Conservation (phyloP, 495 filamentous ascomycete genomes). For the Podospora pseudopauciseta region DNA sequence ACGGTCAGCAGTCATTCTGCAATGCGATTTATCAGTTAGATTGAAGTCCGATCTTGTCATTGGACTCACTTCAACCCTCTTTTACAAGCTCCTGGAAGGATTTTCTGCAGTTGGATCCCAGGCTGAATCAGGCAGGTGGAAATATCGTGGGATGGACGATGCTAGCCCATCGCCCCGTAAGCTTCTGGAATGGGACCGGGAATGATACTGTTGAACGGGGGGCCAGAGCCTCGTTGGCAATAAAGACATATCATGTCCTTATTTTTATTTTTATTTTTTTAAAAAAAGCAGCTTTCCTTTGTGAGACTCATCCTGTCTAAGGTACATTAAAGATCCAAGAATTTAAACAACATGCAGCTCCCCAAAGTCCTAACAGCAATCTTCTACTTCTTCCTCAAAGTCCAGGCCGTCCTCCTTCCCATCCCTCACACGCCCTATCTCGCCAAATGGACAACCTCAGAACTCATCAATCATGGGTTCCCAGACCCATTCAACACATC, state of each 20-base stretch:
- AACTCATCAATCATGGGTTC: conserved; percentile 2
- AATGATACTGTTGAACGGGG: background rate
- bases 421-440: conserved; percentile 5
- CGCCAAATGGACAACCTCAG: conserved; percentile 8
- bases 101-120: background rate
- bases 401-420: background rate
- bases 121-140: background rate
- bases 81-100: too few species aligned
- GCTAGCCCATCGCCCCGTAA: background rate
- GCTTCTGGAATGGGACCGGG: background rate
- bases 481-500: conserved; percentile 12
- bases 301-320: background rate
- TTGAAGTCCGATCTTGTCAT: too few species aligned
- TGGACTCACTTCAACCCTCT: background rate
- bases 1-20: too few species aligned
- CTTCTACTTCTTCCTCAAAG: background rate
- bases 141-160: background rate
- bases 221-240: background rate
- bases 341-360: background rate
- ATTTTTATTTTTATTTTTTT: background rate
- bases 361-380: background rate
- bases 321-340: too few species aligned
- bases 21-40: too few species aligned
- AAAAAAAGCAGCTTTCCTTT: background rate
- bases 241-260: background rate